phyloP scores from a whole-genome alignment of 768 basidiomycete species.

The Xanthoconium stramineum region DNA sequence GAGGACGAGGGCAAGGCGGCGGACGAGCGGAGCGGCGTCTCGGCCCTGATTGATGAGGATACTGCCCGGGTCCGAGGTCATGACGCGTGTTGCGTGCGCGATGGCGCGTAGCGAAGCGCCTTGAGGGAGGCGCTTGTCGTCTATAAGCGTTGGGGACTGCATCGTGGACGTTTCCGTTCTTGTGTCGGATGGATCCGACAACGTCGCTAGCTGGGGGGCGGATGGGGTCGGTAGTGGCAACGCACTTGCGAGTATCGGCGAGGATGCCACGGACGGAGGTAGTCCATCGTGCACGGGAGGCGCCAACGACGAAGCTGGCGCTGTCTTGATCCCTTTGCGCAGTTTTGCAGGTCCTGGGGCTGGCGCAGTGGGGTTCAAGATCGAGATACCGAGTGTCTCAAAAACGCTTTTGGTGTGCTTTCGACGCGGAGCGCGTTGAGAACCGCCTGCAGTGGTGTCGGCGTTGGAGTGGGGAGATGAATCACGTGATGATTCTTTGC shows the following conservation, averaged over 20 bases:
- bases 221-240: conserved; percentile 17
- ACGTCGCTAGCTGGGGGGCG: conserved; percentile 30
- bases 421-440: conserved; percentile 27
- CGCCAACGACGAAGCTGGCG: conserved; percentile 23
- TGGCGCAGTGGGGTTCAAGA: conserved; percentile 49
- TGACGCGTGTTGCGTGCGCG: conserved; percentile 80
- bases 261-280: conserved; percentile 13
- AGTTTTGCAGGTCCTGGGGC: conserved; percentile 25
- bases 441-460: conserved; percentile 11
- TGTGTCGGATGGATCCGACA: conserved; percentile 19
- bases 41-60: conserved; percentile 69
- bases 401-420: conserved; percentile 64
- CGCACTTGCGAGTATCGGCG: conserved; percentile 16
- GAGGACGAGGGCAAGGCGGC: conserved; percentile 62
- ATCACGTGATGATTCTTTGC: conserved; percentile 21
- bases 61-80: conserved; percentile 75
- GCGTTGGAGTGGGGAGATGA: conserved; percentile 18
- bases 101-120: conserved; percentile 73
- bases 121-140: conserved; percentile 41
- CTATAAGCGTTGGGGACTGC: conserved; percentile 23
- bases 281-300: conserved; percentile 12
- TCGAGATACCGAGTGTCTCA: conserved; percentile 66
- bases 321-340: conserved; percentile 16
- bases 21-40: conserved; percentile 60
- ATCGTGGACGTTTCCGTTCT: conserved; percentile 28